phyloP scores from a whole-genome alignment of 352 stramenopile genomes.

The Pythium myriotylum region DNA sequence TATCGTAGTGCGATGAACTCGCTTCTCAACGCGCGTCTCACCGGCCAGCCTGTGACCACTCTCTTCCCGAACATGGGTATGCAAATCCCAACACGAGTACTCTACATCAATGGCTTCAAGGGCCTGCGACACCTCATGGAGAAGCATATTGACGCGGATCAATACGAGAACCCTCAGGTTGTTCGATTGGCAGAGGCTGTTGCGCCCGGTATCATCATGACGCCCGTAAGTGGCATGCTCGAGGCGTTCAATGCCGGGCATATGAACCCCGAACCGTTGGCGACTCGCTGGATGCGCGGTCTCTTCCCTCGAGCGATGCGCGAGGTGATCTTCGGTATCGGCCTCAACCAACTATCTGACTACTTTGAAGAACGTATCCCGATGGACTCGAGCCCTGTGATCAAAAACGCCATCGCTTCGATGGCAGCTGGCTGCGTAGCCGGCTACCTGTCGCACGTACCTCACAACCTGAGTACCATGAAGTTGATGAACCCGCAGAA shows the following conservation, averaged over 20 bases:
- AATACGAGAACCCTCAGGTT: conserved; percentile 79
- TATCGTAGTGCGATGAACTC: conserved; percentile 93
- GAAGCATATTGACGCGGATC: conserved; percentile 82
- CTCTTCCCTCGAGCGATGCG: conserved; percentile 81
- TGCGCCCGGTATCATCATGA: conserved; percentile 92
- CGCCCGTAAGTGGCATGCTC: conserved; percentile 89
- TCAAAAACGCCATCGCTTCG: conserved; percentile 89
- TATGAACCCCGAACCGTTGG: conserved; percentile 91
- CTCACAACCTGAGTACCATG: conserved; percentile 95
- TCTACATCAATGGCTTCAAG: conserved; percentile 96
- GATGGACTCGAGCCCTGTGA: conserved; percentile 57
- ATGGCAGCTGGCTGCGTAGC: conserved; percentile 89
- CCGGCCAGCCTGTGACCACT: conserved; percentile 68
- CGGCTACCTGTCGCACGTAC: conserved; percentile 94
- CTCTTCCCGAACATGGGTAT: conserved; percentile 95
- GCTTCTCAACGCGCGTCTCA: conserved; percentile 88
- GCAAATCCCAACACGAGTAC: conserved; percentile 91
- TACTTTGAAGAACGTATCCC: conserved; percentile 93
- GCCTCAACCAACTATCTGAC: conserved; percentile 93
- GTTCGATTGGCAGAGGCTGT: conserved; percentile 84
- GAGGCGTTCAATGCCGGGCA: conserved; percentile 93
- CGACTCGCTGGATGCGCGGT: conserved; percentile 89
- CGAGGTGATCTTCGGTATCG: conserved; percentile 94
- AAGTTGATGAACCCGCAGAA: conserved; percentile 94
- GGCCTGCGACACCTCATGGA: conserved; percentile 83